These are phyloP conservation scores for Geotrichum klebahnii DNA, from an alignment of 1,139 yeast species.

Conservation along the genomic window DNA sequence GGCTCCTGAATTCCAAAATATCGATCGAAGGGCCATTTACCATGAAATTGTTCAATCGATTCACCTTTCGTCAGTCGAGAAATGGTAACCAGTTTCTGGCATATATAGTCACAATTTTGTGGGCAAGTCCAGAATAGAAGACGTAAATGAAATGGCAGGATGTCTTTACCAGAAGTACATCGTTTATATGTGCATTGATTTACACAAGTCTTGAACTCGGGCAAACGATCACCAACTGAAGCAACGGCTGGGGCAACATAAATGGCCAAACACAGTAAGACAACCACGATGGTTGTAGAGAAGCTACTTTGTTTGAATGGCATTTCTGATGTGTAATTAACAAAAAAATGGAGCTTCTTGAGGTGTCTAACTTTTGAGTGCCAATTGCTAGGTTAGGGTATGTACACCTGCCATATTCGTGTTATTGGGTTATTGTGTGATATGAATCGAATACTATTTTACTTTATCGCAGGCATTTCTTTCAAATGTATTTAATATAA, in stretches of 20 bases:
- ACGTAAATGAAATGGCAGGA: conserved; percentile 45
- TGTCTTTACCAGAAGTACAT: conserved; percentile 38
- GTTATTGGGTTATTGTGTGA: too few species aligned
- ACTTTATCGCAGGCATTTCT: too few species aligned
- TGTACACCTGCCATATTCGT: neutral
- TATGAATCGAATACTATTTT: too few species aligned
- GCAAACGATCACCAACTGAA: conserved; percentile 75
- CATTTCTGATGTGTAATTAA: conserved; percentile 1
- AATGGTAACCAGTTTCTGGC: conserved; percentile 70
- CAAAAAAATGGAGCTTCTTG: neutral
- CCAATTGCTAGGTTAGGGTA: conserved; percentile 1
- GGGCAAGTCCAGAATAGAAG: conserved; percentile 72
- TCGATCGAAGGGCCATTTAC: conserved; percentile 92
- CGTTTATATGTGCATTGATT: conserved; percentile 49
- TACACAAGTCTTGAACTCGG: conserved; percentile 64
- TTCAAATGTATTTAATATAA: too few species aligned
- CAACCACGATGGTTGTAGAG: neutral
- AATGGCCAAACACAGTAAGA: neutral
- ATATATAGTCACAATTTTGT: conserved; percentile 84
- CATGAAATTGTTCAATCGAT: conserved; percentile 80
- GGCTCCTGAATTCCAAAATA: conserved; percentile 77
- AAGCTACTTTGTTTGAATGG: neutral
- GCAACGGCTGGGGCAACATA: conserved; percentile 36
- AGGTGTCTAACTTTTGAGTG: neutral
- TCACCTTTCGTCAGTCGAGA: conserved; percentile 47